These are phyloP conservation scores for Cryptococcus sp. DNA, from an alignment of 1,284 basidiomycete species.

Conservation along the genomic window DNA sequence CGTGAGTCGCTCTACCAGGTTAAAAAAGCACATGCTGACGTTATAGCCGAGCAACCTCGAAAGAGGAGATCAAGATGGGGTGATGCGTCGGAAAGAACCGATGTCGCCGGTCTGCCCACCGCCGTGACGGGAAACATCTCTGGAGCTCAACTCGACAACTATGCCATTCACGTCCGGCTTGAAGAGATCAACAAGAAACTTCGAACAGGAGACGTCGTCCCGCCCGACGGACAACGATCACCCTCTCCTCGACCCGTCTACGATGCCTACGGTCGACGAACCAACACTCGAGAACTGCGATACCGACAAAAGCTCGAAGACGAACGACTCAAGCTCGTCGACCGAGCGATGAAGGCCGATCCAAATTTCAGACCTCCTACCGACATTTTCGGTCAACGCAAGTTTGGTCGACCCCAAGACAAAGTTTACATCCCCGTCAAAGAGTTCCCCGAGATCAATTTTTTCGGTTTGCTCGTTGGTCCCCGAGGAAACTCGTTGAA, in stretches of 20 bases:
- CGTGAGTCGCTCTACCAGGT: conserved; percentile 16
- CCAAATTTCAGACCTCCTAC: conserved; percentile 96
- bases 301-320: conserved; percentile 98
- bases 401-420: conserved; percentile 83
- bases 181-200: conserved; percentile 97
- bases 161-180: conserved; percentile 85
- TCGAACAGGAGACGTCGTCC: conserved; percentile 86
- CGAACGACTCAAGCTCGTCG: conserved; percentile 87
- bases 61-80: conserved; percentile 95
- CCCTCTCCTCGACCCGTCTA: conserved; percentile 96
- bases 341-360: conserved; percentile 93
- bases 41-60: conserved; percentile 64
- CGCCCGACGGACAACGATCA: conserved; percentile 89
- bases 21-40: conserved; percentile 1
- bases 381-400: conserved; percentile 73
- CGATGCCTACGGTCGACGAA: conserved; percentile 91
- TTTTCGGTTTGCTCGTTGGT: conserved; percentile 96
- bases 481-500: conserved; percentile 98
- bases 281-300: conserved; percentile 95
- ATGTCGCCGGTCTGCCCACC: conserved; percentile 83
- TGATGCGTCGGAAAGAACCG: conserved; percentile 67
- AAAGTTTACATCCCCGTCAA: conserved; percentile 99
- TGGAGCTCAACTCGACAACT: conserved; percentile 87
- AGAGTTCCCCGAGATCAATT: conserved; percentile 99
- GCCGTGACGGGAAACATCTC: conserved; percentile 89